phyloP scores from a whole-genome alignment of 2,329 filamentous ascomycete species.

The Colletotrichum orbiculare region DNA sequence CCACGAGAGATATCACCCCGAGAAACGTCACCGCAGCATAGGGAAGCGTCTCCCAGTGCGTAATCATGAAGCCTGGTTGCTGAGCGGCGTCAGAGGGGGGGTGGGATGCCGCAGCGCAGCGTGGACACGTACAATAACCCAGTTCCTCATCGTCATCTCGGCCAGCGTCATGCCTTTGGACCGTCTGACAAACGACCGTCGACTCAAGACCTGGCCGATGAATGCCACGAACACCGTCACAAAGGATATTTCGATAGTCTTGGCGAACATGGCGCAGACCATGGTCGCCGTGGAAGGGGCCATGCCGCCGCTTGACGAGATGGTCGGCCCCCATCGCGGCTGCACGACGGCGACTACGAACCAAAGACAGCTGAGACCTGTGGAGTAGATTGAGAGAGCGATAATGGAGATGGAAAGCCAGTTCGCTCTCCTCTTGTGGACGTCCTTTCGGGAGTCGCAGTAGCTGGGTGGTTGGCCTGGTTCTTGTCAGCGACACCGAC shows the following conservation, averaged over 20 bases:
- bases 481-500: background rate
- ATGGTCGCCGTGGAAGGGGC: slow-evolving; percentile 73
- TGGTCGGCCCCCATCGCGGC: slow-evolving; percentile 69
- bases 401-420: slow-evolving; percentile 64
- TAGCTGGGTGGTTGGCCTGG: slow-evolving; percentile 45
- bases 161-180: slow-evolving; percentile 77
- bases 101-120: background rate
- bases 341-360: slow-evolving; percentile 70
- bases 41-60: slow-evolving; percentile 72
- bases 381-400: slow-evolving; percentile 69
- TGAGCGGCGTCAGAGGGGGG: slow-evolving; percentile 25
- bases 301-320: slow-evolving; percentile 65
- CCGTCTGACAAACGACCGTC: slow-evolving; percentile 70
- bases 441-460: slow-evolving; percentile 47
- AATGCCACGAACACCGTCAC: slow-evolving; percentile 82
- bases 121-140: slow-evolving; percentile 64
- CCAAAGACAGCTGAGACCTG: slow-evolving; percentile 73
- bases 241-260: slow-evolving; percentile 81
- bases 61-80: slow-evolving; percentile 78
- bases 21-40: slow-evolving; percentile 73
- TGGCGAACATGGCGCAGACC: slow-evolving; percentile 76
- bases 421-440: slow-evolving; percentile 46
- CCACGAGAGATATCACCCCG: slow-evolving; percentile 71
- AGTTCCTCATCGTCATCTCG: slow-evolving; percentile 81
- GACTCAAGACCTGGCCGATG: slow-evolving; percentile 79